Conservation (phyloP, 2,329 filamentous ascomycete genomes). For the Nemania abortiva region DNA sequence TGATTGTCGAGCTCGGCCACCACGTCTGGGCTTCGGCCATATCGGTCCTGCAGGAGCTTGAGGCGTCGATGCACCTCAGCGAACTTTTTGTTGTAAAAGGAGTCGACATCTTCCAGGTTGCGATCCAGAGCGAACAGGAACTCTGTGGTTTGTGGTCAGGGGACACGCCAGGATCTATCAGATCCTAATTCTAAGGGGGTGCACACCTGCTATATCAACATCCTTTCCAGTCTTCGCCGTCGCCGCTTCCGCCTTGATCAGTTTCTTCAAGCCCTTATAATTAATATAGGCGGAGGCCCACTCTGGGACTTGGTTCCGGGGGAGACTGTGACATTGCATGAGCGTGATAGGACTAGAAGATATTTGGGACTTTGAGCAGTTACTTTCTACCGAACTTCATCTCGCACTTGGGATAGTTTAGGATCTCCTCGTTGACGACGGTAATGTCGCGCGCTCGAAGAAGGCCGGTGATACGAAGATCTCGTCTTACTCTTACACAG, state of each 20-base stretch:
- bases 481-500: conserved; percentile 8
- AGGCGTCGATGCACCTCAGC: conserved; percentile 85
- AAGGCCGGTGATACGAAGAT: not conserved
- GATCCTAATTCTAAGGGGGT: conserved; percentile 51
- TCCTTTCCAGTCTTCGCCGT: conserved; percentile 76
- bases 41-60: conserved; percentile 87
- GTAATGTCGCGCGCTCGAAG: not conserved
- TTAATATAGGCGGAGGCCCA: conserved; percentile 88
- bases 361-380: conserved; percentile 41
- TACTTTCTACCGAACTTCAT: conserved; percentile 76
- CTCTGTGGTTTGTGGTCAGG: conserved; percentile 69
- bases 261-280: conserved; percentile 93
- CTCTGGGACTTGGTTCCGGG: conserved; percentile 86
- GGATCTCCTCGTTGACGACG: not conserved
- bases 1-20: conserved; percentile 83
- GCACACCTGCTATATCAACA: conserved; percentile 90
- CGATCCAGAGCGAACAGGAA: conserved; percentile 98
- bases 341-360: conserved; percentile 32
- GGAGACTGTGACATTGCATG: conserved; percentile 64
- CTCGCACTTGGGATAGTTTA: conserved; percentile 31
- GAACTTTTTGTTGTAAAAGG: conserved; percentile 97
- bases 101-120: conserved; percentile 96
- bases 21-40: conserved; percentile 78
- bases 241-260: conserved; percentile 84
- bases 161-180: conserved; percentile 51